Evolutionary conservation across 1,139 yeast genomes (phyloP), one percentile per base, ranked within the genome.

Genomic region (Kazachstania sp.): DNA sequence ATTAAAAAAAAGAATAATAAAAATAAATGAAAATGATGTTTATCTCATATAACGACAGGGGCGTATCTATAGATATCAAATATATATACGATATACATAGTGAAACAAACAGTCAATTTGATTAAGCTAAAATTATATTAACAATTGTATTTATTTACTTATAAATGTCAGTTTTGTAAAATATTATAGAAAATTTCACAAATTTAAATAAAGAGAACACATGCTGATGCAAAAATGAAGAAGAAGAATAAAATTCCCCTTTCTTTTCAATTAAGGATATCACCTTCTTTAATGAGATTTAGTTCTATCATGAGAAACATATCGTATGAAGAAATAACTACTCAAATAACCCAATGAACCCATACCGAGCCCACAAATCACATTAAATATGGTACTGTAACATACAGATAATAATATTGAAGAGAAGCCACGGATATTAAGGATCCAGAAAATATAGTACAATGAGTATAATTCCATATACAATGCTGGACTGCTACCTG

Each of bases 401-500:
- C 81, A 77, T 57, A 87, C 78, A 61, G 83, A 86, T 52, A 86
- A 68, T 50, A 86, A 63, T 4, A 75, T 71, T 37, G 90, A 81
- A n/a, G 85, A 79, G 56, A 83, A 75, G 54, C 86, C 95, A 38
- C 75, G 71, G 37, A 82, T 74, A 49, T 77, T 74, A 60, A 83
- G 69, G 54, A 75, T 72, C 43, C 67, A 69, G 49, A 78, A 58
- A 60, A 80, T 78, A 63, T 86, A 86, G 59, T 83, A 84, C 20
- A 83, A 59, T 8, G 94, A 79, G 62, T 85, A 86, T 2, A 72
- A 67, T 58, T 78, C 78, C 52, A 87, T 74, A 68, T 83, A 86
- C 73, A 83, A 73, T 26, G 88, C 79, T 30, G 79, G 74, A 50
- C 88, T 79, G 1, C 86, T 74, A 3, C 95, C 88, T 37, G 81